A percentile compares a stretch with the other conserved stretches of the same genome.
Conservation (phyloP, 805 yeast species). For the Metschnikowia cubensis region DNA sequence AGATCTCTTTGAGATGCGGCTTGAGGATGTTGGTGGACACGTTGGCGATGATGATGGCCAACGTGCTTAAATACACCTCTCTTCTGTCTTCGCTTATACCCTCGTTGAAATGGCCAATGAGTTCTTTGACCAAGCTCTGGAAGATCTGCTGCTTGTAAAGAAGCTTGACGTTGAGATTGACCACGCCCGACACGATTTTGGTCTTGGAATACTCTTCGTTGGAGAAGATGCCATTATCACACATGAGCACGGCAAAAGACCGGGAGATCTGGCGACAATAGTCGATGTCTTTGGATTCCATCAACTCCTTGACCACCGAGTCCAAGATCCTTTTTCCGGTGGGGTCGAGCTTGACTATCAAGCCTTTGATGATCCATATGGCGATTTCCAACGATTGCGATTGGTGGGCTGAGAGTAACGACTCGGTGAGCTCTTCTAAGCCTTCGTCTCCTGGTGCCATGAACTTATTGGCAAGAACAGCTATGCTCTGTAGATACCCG, state of each 20-base stretch:
- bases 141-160: constrained; percentile 82
- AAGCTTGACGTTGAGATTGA: constrained; percentile 55
- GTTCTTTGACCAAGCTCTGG: constrained; percentile 50
- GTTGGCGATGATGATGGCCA: constrained; percentile 64
- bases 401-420: constrained; percentile 5
- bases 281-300: constrained; percentile 26
- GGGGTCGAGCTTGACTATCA: constrained; percentile 54
- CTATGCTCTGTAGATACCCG: constrained; percentile 52
- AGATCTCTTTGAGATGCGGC: constrained; percentile 58
- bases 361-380: constrained; percentile 72
- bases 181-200: constrained; percentile 40
- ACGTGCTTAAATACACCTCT: constrained; percentile 57
- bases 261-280: constrained; percentile 35
- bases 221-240: constrained; percentile 61
- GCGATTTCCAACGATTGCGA: constrained; percentile 44
- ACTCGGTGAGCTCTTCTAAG: constrained; percentile 3
- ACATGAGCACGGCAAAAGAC: constrained; percentile 59
- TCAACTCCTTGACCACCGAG: constrained; percentile 23
- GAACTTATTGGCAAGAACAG: constrained; percentile 51
- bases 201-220: constrained; percentile 32
- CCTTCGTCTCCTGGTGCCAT: constrained; percentile 11
- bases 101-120: constrained; percentile 45
- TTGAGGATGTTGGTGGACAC: constrained; percentile 59
- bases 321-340: constrained; percentile 24
- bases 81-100: constrained; percentile 23